A percentile compares a stretch with the other conserved stretches of the same genome.
Conservation (phyloP, 1,284 basidiomycete species). For the Moesziomyces antarcticus region DNA sequence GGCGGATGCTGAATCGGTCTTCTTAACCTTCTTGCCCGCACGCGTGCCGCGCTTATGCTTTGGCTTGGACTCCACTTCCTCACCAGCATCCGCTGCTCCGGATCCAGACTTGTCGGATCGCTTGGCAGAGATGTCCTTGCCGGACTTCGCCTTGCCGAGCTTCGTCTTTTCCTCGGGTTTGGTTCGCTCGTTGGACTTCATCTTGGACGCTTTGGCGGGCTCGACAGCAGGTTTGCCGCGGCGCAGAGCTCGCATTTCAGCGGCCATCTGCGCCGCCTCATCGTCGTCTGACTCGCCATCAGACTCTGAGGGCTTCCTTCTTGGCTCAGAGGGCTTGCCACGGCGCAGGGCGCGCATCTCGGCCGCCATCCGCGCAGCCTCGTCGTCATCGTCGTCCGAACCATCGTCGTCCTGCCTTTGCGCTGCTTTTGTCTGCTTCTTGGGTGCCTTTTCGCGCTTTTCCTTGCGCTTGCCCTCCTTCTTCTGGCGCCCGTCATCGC, state of each 20-base stretch:
- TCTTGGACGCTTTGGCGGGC: neutral
- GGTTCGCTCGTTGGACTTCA: constrained; percentile 9
- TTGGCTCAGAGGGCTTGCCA: constrained; percentile 5
- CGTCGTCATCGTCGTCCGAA: constrained; percentile 25
- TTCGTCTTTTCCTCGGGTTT: constrained; percentile 3
- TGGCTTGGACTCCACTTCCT: neutral
- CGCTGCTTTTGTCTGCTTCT: neutral
- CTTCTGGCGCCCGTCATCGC: neutral
- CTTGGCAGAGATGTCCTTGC: neutral
- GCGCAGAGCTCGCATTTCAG: constrained; percentile 29
- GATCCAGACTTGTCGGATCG: neutral
- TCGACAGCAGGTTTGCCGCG: constrained; percentile 15
- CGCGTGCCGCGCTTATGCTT: constrained; percentile 39
- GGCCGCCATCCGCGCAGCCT: constrained; percentile 32
- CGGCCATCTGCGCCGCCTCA: constrained; percentile 33
- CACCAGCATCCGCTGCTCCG: too few species aligned
- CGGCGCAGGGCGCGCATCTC: constrained; percentile 31
- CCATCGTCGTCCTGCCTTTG: constrained; percentile 4
- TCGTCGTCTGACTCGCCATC: constrained; percentile 31
- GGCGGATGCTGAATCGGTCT: constrained; percentile 1
- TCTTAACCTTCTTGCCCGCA: constrained; percentile 34
- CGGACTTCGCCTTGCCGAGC: neutral
- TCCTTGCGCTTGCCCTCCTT: constrained; percentile 1
- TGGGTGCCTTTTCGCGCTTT: neutral
- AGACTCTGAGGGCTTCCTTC: neutral